phyloP scores from a whole-genome alignment of 2,329 filamentous ascomycete species.

The Colletotrichum salicis region DNA sequence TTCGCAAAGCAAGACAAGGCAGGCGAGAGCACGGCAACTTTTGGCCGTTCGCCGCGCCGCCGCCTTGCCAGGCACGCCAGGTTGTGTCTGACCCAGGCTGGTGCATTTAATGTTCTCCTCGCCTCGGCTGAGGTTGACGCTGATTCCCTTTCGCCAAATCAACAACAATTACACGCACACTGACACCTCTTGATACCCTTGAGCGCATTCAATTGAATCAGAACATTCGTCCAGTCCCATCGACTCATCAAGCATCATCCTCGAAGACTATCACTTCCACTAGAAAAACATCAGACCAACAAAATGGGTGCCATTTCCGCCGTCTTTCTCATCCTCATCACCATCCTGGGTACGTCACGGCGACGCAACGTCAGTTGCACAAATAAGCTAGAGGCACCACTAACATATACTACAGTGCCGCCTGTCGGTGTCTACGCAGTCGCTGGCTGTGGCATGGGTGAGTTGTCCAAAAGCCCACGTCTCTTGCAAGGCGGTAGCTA shows the following conservation, averaged over 20 bases:
- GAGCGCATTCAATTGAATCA: constrained; percentile 10
- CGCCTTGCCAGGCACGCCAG: constrained; percentile 1
- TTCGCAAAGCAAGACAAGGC: not conserved
- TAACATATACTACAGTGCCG: constrained; percentile 62
- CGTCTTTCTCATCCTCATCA: constrained; percentile 62
- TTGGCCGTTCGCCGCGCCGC: constrained; percentile 12
- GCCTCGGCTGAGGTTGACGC: constrained; percentile 10
- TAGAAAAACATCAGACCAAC: constrained; percentile 35
- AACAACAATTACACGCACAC: not conserved
- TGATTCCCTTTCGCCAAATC: constrained; percentile 1
- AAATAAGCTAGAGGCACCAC: constrained; percentile 1
- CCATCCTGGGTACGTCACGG: constrained; percentile 59
- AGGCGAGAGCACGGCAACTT: constrained; percentile 19
- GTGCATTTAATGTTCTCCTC: constrained; percentile 29
- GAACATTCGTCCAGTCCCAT: not conserved
- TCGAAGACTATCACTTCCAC: not conserved
- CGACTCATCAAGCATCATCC: constrained; percentile 27
- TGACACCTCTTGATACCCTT: constrained; percentile 3
- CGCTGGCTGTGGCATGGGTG: constrained; percentile 70
- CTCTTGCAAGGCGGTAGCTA: not conserved
- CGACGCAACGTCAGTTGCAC: not conserved
- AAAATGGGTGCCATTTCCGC: constrained; percentile 62
- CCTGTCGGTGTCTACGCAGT: constrained; percentile 73
- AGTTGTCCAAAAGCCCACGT: constrained; percentile 38
- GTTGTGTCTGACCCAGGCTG: constrained; percentile 3